A percentile compares a stretch with the other conserved stretches of the same genome.
Conservation (phyloP, 1,284 basidiomycete species). For the Tilletia setariae region DNA sequence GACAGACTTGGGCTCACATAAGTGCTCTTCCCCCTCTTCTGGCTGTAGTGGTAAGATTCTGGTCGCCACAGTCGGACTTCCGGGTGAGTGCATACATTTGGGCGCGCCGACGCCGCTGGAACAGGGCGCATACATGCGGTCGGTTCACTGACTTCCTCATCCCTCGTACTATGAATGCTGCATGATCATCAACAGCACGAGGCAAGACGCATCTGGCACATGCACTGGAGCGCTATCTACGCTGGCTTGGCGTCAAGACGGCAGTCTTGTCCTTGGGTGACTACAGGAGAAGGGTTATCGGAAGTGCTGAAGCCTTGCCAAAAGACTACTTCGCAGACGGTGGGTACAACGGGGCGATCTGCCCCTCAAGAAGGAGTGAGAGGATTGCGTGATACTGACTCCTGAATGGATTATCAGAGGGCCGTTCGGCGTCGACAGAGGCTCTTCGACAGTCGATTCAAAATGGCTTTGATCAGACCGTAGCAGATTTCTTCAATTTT, state of each 20-base stretch:
- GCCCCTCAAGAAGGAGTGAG: constrained; percentile 6
- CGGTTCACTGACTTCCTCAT: too few relatives aligned
- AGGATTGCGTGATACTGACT: constrained; percentile 22
- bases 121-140: too few relatives aligned
- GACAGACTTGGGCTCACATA: background rate
- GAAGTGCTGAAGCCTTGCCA: constrained; percentile 80
- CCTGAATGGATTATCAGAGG: background rate
- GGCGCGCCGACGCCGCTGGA: background rate
- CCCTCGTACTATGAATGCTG: background rate
- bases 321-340: constrained; percentile 85
- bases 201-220: constrained; percentile 97
- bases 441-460: constrained; percentile 71
- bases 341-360: constrained; percentile 43
- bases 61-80: constrained; percentile 84
- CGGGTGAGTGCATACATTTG: constrained; percentile 52
- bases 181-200: constrained; percentile 52
- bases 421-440: constrained; percentile 64
- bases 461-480: constrained; percentile 76
- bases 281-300: constrained; percentile 83
- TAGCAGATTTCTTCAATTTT: constrained; percentile 81
- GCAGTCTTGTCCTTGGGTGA: constrained; percentile 91
- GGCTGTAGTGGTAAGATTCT: constrained; percentile 72
- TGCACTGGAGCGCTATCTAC: constrained; percentile 88
- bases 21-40: background rate
- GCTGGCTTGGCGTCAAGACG: constrained; percentile 97